Evolutionary conservation across 2,329 filamentous ascomycete species (phyloP), one percentile per base, ranked within the genome.

Genomic region (Ophiosphaerella herpotricha): DNA sequence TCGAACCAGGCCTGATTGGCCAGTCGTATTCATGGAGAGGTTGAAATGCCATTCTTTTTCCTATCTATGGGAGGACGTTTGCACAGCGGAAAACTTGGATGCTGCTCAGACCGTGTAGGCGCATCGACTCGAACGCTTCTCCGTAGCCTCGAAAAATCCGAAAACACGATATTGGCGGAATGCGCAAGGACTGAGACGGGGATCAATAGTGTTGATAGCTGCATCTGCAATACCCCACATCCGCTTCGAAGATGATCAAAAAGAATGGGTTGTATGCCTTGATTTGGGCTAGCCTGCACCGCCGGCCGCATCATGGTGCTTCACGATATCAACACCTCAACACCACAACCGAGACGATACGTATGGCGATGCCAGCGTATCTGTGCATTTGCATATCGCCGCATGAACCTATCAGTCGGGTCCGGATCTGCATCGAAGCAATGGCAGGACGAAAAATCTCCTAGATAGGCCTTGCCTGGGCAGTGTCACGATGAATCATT

Each of bases 61-160:
- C 52, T 45, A 54, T 52, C 58, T 58, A 59, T 61, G 63, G 63
- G 63, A 65, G 61, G 62, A 57, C 62, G 57, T 54, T 53, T 50
- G 56, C 36, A 35, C 29, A 43, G 54, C 57, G 53, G 59, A 61
- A 65, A 65, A 65, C 57, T 63, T 64, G 61, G 59, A 55, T 53
- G 50, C 26, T 16, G 39, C 23, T 59, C 53, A 46, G 47, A 51
- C 39, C 35, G 39, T 48, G 9, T 14, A 12, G 48, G 43, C 47
- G 51, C 52, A n/a, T 55, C 44, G 9, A 11, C 34, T 60, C 45
- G 34, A 38, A 43, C 11, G 21, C 29, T 40, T 55, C 41, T 50
- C 40, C 4, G n/a, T 34, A 36, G 31, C 47, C 18, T 48, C 38
- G 47, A 49, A 14, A 21, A 16, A 14, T 49, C 46, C 49, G 50